Evolutionary conservation across 352 stramenopile species (phyloP).

Genomic region (Sclerospora graminicola): DNA sequence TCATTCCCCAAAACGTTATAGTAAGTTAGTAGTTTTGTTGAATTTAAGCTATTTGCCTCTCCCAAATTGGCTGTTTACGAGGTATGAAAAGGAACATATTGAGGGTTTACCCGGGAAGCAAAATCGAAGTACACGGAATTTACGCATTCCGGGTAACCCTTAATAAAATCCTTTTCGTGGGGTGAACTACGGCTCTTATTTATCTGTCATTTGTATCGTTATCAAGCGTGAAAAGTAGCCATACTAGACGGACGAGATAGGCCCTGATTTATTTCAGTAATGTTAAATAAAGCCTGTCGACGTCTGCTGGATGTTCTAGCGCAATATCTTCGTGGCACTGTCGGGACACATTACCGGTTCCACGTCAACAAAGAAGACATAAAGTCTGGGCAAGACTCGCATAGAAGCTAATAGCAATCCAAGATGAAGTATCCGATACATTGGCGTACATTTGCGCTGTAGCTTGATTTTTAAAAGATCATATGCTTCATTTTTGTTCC

Average conservation of each 20-base stretch:
- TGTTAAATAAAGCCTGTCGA: conserved; percentile 21
- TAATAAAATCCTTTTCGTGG: too few species aligned
- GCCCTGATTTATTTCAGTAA: conserved; percentile 22
- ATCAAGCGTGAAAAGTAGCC: too few species aligned
- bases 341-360: conserved; percentile 60
- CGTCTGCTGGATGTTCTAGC: conserved; percentile 67
- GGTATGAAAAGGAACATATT: too few species aligned
- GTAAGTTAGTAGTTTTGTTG: too few species aligned
- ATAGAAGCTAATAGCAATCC: conserved; percentile 66
- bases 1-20: too few species aligned
- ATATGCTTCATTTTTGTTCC: conserved; percentile 82
- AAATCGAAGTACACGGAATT: too few species aligned
- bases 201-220: too few species aligned
- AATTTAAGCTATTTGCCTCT: too few species aligned
- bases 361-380: conserved; percentile 62
- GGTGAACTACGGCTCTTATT: too few species aligned
- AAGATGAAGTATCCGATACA: conserved; percentile 26
- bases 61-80: too few species aligned
- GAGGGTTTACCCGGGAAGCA: too few species aligned
- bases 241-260: conserved; percentile 15
- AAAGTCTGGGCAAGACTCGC: conserved; percentile 70
- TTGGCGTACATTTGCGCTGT: conserved; percentile 52
- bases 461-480: conserved; percentile 73
- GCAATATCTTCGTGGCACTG: conserved; percentile 51
- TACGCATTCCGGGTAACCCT: too few species aligned